Base-by-base conservation (phyloP, 257 asterid genomes). In the Cynanchum wilfordii region DNA sequence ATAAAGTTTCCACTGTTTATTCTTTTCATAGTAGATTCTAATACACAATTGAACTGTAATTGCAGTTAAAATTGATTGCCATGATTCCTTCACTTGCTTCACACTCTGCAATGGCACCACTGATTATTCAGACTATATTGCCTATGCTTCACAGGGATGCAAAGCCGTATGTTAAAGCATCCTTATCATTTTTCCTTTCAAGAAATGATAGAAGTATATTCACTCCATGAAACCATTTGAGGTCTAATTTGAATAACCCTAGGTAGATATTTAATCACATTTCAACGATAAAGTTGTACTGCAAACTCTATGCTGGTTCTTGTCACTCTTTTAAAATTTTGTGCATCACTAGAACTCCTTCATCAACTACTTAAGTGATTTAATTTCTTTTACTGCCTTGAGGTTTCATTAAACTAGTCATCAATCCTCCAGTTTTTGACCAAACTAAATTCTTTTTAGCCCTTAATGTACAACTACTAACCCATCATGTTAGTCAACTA, bases 111-210 rank as follows among this genome's bases (percentile, higher is more conserved):
- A 90, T 95, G 97, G 80, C 85, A 55, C 98, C 98, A 19, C 84
- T 95, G 75, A 65, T 89, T 75, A 86, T 87, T 86, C 99, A 95
- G 90, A 85, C 94, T 78, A 83, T 95, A 75, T 77, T 80, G 79
- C 98, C 99, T 71, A 95, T 95, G 98, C 97, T 95, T 82, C 96
- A 86, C 80, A 85, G 83, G 70, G 91, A 90, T 71, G 87, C 78
- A 45, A 85, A 92, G 80, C 87, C 89, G 99, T 95, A 92, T 51
- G 92, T 82, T 81, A 77, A 24, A 20, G 11, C 1, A 9, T 7
- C 13, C 29, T 58, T 58, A 24, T 33, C 36, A 24, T 58, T 24
- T 24, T 58, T 58, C n/a, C 25, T 63, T 17, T 33, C 22, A 50
- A 5, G 6, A n/a, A 50, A 50, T 50, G 5, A 4, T 16, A 13